phyloP scores from a whole-genome alignment of 2,329 filamentous ascomycete species.

The Apiospora arundinis region DNA sequence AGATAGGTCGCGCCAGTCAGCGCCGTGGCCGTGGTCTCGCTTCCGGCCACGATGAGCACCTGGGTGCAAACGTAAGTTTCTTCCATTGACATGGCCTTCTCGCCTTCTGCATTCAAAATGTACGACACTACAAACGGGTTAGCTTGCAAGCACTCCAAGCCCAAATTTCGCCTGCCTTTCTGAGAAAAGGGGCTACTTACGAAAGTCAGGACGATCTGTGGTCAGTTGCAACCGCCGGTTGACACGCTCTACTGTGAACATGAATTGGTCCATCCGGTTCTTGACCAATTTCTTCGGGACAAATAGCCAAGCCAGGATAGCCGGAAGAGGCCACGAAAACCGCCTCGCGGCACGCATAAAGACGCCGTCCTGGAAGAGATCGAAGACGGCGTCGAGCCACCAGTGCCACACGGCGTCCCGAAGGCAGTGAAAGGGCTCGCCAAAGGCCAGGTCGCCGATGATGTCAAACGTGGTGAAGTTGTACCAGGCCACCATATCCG shows the following conservation, averaged over 20 bases:
- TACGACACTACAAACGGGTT: slow-evolving; percentile 8
- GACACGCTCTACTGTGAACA: slow-evolving; percentile 18
- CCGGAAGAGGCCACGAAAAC: background rate
- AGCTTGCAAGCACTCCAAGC: background rate
- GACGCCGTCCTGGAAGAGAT: slow-evolving; percentile 18
- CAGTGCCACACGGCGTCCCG: slow-evolving; percentile 13
- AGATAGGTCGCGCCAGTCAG: slow-evolving; percentile 44
- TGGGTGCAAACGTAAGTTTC: slow-evolving; percentile 19
- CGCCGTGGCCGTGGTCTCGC: slow-evolving; percentile 52
- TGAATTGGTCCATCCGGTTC: slow-evolving; percentile 19
- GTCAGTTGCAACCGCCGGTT: background rate
- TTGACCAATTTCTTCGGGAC: slow-evolving; percentile 12
- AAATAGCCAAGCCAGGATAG: background rate
- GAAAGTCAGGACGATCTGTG: slow-evolving; percentile 17
- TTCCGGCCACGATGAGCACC: slow-evolving; percentile 42
- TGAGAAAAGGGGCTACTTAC: background rate
- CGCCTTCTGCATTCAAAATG: slow-evolving; percentile 15
- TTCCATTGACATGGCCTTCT: slow-evolving; percentile 20
- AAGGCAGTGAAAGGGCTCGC: slow-evolving; percentile 20
- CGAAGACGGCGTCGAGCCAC: slow-evolving; percentile 20
- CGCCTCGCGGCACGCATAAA: slow-evolving; percentile 11
- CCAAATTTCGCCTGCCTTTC: too few relatives aligned
- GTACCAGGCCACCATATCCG: slow-evolving; percentile 31
- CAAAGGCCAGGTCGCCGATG: slow-evolving; percentile 20
- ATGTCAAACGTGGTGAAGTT: slow-evolving; percentile 24